Evolutionary conservation across 2,329 filamentous ascomycete species (phyloP), one percentile per base, ranked within the genome.

Genomic region (Penicillium hordei): DNA sequence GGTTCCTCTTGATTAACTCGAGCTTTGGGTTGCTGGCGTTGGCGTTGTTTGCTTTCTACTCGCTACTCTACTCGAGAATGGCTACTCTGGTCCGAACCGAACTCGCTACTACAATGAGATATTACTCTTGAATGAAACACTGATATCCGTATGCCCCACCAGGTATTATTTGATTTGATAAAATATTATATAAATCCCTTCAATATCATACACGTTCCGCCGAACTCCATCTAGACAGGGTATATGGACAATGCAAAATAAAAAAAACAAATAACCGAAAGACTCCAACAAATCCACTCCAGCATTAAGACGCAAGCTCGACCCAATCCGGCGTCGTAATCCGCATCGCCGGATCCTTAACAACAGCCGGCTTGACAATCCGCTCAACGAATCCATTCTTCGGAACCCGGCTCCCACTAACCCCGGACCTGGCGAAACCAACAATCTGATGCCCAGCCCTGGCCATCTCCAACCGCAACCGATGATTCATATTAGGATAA

Each of bases 401-500:
- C 9, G 76, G 76, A 1, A 79, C 64, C 19, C 78, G 69, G 12
- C 67, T 63, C 29, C 75, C 76, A 65, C 72, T 72, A 4, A 65
- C 59, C 5, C 74, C 73, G 10, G 68, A 72, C 5, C 76, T 68
- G 3, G 75, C 71, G 56, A 76, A 75, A 5, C 77, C 73, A 29
- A 80, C 59, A 10, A 78, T 75, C 13, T 68, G 70, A 61, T 79
- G 76, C 1, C 78, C 78, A 36, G 79, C 74, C 13, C 74, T 70
- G 1, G 78, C 75, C 74, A 79, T 78, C 19, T 72, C 73, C 2
- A 78, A 68, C 13, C 76, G 69, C 60, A 77, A 72, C 65, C 77
- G 74, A 33, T 68, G 71, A 55, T 65, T 75, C 15, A 70, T 64
- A 7, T 75, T 73, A 0, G 75, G 68, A 55, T 79, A 80, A 1